Evolutionary conservation across 768 basidiomycete species (phyloP), one percentile per base, ranked within the genome.

Genomic region (Candolleomyces aberdarensis): DNA sequence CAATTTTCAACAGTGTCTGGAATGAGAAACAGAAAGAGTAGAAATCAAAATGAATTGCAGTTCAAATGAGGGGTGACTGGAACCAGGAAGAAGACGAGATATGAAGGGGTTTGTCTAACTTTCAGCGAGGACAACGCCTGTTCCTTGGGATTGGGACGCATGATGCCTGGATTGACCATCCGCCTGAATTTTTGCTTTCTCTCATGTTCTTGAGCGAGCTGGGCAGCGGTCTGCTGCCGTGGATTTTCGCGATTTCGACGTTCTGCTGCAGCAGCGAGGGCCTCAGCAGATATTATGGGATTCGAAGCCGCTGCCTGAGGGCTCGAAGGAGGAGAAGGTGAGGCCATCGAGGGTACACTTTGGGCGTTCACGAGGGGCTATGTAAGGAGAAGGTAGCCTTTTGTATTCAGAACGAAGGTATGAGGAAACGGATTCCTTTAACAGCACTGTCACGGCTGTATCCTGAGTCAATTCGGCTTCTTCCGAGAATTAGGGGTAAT

Each of bases 81-180:
- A 61, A 57, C 65, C 59, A 52, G 63, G 56, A 59, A 64, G 60
- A 61, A 65, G 52, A 17, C 8, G 29, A 32, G 10, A 22, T 50
- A 20, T 11, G 20, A 11, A 50, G 20, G 20, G 31, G 57, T 20
- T 58, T 20, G 48, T 68, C 65, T 80, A 31, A 87, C 92, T 80
- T 85, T 85, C 64, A 94, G 74, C 58, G 89, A 81, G 60, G 81
- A 79, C 63, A 83, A 69, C 1, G 87, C 86, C 57, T 83, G 76
- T 54, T 81, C 82, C 63, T 81, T 82, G 13, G 86, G 71, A 69
- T 92, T 92, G 5, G 84, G 88, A 2, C 92, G 82, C 55, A 83
- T 67, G 65, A 94, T 92, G 14, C 89, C 91, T 49, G 90, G 90
- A 66, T 93, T 89, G 61, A 93, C 81, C 61, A 93, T 76, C 43